These are phyloP conservation scores for Dictyostelium firmibasis DNA, from an alignment of 78 protist species.

Conservation along the genomic window DNA sequence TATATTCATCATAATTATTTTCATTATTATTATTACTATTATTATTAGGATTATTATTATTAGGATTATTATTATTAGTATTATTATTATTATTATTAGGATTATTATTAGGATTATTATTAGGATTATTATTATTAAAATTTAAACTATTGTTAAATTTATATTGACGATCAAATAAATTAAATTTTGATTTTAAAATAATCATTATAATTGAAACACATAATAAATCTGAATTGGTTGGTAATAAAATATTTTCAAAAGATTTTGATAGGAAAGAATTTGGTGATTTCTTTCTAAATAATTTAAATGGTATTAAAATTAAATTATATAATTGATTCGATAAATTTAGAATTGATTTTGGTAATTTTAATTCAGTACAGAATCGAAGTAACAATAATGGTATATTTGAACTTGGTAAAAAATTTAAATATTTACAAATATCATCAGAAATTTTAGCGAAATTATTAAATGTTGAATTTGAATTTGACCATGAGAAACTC, in stretches of 20 bases:
- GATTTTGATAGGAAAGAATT: not conserved
- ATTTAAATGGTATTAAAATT: constrained; percentile 18
- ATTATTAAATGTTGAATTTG: not conserved
- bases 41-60: too few species aligned
- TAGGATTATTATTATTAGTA: too few species aligned
- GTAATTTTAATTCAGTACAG: constrained; percentile 56
- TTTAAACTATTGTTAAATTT: not conserved
- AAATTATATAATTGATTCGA: constrained; percentile 17
- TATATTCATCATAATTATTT: not conserved
- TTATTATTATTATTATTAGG: too few species aligned
- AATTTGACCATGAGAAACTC: not conserved
- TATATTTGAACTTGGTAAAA: constrained; percentile 25
- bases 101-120: too few species aligned
- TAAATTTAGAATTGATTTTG: constrained; percentile 24
- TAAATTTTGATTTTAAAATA: not conserved
- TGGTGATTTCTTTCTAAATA: not conserved
- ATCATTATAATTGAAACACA: not conserved
- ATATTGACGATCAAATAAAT: not conserved
- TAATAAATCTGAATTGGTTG: constrained; percentile 14
- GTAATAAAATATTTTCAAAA: not conserved
- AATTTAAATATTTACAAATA: constrained; percentile 28
- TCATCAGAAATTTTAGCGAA: not conserved
- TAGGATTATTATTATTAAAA: too few species aligned
- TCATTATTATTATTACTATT: not conserved
- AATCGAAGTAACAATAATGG: constrained; percentile 35